Base-by-base conservation (phyloP, 2,329 filamentous ascomycete species). In the Diplocarpon rosae region DNA sequence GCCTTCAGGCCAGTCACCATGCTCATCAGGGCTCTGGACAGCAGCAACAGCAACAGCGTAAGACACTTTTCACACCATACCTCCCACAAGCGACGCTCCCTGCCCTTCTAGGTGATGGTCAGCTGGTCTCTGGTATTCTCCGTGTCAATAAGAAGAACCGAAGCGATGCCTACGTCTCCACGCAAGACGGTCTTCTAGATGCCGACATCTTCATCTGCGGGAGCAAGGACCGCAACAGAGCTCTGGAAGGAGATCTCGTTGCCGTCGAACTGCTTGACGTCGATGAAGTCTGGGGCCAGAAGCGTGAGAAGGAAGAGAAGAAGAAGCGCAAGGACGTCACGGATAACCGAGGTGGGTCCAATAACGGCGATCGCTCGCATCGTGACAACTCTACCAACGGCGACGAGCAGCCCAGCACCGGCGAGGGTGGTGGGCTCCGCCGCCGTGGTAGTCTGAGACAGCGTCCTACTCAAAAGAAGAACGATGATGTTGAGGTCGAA, bases 121-220 rank as follows among this genome's bases (percentile, higher is more conserved):
- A 95, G 65, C 81, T 98, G 46, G 92, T 98, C 43, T 90, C 90
- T 50, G 92, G 92, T 69, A 88, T 95, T 56, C 82, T 98, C 42
- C 85, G 92, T 49, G 92, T 98, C 54, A 98, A 98, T 77, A 98
- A 96, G 73, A 98, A 98, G 75, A 98, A 98, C 68, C 83, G 92
- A 52, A 96, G 90, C 58, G 92, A 98, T 66, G 92, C 92, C 24
- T 98, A 98, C 59, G 92, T 98, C 44, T 92, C 92, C 10, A 95
- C 88, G 11, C 80, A 84, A 49, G 92, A 98, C 62, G 79, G 79
- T 37, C 69, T 83, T 48, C 75, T 98, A 38, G 92, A 96, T 66
- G 90, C 92, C 35, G 92, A 98, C 63, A 98, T 98, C 61, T 98
- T 98, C 67, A 98, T 98, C 60, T 98, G 92, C 63, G 92, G 92